These are phyloP conservation scores for Lentinula guzmanii DNA, from an alignment of 768 basidiomycete genomes.

Conservation along the genomic window DNA sequence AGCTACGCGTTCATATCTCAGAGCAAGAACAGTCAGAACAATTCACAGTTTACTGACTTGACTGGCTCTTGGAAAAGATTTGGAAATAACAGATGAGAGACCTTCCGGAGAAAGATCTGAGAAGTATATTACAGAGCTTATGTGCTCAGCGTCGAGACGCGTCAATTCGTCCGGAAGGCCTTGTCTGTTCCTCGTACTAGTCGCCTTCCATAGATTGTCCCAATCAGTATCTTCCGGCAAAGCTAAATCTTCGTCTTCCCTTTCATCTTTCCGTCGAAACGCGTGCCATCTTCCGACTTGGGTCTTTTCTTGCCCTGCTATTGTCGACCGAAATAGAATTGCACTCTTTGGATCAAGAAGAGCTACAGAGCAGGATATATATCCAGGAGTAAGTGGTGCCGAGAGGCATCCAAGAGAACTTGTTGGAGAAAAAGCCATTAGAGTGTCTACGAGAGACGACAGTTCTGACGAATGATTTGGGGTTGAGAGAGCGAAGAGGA, in stretches of 20 bases:
- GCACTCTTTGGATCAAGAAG: constrained; percentile 38
- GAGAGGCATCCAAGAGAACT: constrained; percentile 2
- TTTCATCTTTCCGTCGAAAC: constrained; percentile 33
- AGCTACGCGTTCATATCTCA: constrained; percentile 31
- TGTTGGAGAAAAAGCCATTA: background rate
- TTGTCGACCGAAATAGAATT: constrained; percentile 54
- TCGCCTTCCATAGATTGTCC: constrained; percentile 45
- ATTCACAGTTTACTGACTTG: constrained; percentile 33
- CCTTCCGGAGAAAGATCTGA: constrained; percentile 57
- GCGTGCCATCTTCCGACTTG: constrained; percentile 76
- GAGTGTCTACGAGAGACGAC: constrained; percentile 2
- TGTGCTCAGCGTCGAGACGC: constrained; percentile 15
- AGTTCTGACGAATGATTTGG: background rate
- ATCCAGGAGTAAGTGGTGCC: background rate
- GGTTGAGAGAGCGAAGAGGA: background rate
- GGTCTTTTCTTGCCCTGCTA: constrained; percentile 49
- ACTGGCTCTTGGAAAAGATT: constrained; percentile 34
- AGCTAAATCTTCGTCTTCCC: background rate
- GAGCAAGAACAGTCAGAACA: background rate
- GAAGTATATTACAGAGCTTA: constrained; percentile 42
- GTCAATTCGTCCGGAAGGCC: background rate
- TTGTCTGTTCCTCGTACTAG: constrained; percentile 23
- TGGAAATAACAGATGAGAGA: constrained; percentile 34
- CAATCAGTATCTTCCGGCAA: constrained; percentile 29
- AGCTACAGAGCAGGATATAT: constrained; percentile 51